Evolutionary conservation across 1,139 yeast genomes (phyloP).

Genomic region (Blastobotrys apis): DNA sequence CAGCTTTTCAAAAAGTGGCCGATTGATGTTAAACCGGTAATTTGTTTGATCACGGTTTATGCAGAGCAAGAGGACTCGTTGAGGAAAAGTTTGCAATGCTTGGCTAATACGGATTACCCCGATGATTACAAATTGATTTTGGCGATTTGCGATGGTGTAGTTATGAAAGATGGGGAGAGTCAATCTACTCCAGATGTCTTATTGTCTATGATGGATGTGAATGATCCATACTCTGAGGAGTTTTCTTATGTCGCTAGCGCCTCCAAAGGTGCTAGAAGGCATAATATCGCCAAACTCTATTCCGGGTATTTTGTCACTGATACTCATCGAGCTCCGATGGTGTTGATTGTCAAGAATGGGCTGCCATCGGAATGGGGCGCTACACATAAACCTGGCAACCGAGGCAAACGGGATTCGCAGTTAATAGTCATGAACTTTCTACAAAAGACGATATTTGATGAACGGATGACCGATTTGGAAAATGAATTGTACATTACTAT

Average conservation of each 20-base stretch:
- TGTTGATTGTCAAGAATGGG: constrained; percentile 86
- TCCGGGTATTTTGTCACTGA: constrained; percentile 65
- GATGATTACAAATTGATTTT: constrained; percentile 30
- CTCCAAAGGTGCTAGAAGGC: constrained; percentile 87
- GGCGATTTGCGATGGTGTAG: constrained; percentile 36
- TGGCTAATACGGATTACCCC: constrained; percentile 32
- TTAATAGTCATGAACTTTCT: constrained; percentile 88
- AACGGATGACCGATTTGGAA: constrained; percentile 93
- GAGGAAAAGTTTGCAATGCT: constrained; percentile 31
- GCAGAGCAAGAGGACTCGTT: constrained; percentile 33
- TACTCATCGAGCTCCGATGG: constrained; percentile 71
- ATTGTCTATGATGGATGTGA: constrained; percentile 74
- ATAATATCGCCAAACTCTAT: constrained; percentile 90
- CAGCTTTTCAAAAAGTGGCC: constrained; percentile 1
- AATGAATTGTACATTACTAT: constrained; percentile 73
- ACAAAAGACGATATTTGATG: constrained; percentile 89
- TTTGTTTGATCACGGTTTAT: constrained; percentile 35
- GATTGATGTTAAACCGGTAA: constrained; percentile 42
- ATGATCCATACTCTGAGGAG: constrained; percentile 58
- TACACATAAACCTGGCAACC: constrained; percentile 87
- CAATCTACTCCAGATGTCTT: constrained; percentile 84
- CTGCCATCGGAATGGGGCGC: constrained; percentile 76
- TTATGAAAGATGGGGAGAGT: constrained; percentile 29
- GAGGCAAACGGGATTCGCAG: constrained; percentile 98
- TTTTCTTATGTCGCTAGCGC: constrained; percentile 83